phyloP scores from a whole-genome alignment of 2,329 filamentous ascomycete genomes.

The Nothophoma quercina region DNA sequence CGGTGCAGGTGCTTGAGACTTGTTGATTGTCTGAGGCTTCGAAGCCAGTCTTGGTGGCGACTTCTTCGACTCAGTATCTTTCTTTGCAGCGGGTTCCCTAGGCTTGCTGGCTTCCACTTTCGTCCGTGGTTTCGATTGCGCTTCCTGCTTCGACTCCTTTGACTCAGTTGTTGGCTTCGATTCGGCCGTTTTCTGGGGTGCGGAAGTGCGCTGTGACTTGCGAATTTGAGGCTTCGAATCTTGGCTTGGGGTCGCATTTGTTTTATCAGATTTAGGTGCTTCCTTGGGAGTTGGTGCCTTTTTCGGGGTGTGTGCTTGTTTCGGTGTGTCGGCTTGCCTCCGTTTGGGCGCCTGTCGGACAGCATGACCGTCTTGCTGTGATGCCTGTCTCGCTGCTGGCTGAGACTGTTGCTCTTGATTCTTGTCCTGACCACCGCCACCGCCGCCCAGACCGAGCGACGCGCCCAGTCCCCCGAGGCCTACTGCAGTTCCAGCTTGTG shows the following conservation, averaged over 20 bases:
- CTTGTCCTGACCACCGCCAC: slow-evolving; percentile 23
- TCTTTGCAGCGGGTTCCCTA: neutral
- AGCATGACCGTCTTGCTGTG: slow-evolving; percentile 20
- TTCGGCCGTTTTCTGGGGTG: neutral
- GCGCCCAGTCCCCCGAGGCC: slow-evolving; percentile 40
- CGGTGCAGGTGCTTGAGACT: slow-evolving; percentile 14
- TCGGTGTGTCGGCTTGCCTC: slow-evolving; percentile 4
- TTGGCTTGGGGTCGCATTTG: neutral
- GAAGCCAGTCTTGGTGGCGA: slow-evolving; percentile 17
- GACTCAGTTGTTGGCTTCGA: neutral
- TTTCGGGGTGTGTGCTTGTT: slow-evolving; percentile 23
- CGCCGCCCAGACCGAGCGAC: slow-evolving; percentile 31
- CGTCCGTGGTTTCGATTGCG: neutral
- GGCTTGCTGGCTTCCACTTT: slow-evolving; percentile 2
- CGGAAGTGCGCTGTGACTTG: slow-evolving; percentile 14
- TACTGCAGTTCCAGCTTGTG: slow-evolving; percentile 22
- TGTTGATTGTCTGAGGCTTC: slow-evolving; percentile 20
- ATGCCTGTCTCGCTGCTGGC: slow-evolving; percentile 13
- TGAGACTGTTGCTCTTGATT: slow-evolving; percentile 13
- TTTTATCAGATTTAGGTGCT: slow-evolving; percentile 19
- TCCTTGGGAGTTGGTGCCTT: slow-evolving; percentile 24
- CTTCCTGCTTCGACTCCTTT: neutral
- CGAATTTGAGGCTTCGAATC: slow-evolving; percentile 6
- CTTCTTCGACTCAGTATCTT: slow-evolving; percentile 3
- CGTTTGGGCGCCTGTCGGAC: slow-evolving; percentile 5